Conservation (phyloP, 805 yeast species). For the Cyberlindnera meyerae region DNA sequence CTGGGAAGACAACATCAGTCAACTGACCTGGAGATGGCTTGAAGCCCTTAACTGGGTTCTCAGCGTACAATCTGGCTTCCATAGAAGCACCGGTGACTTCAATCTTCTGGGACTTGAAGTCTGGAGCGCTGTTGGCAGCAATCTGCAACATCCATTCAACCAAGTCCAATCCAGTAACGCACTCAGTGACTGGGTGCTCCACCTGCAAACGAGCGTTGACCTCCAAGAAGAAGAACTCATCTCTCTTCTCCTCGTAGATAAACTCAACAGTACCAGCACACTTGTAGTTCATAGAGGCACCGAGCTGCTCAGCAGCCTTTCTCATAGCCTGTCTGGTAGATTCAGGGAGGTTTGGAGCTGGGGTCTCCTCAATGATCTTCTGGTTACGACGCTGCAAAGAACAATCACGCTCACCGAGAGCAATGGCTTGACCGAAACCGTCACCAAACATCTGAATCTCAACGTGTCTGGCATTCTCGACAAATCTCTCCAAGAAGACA, state of each 20-base stretch:
- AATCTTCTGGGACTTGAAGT: conserved; percentile 51
- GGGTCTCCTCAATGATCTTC: conserved; percentile 94
- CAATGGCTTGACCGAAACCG: conserved; percentile 88
- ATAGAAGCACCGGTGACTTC: conserved; percentile 80
- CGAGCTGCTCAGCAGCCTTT: conserved; percentile 80
- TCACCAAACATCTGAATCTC: conserved; percentile 97
- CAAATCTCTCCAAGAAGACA: conserved; percentile 90
- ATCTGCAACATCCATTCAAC: conserved; percentile 96
- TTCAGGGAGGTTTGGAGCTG: conserved; percentile 91
- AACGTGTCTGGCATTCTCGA: conserved; percentile 92
- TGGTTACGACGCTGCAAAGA: conserved; percentile 97
- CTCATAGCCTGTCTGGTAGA: conserved; percentile 70
- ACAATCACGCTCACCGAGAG: conserved; percentile 96
- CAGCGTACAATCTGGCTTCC: conserved; percentile 97
- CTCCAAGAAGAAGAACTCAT: conserved; percentile 90
- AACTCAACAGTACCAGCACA: conserved; percentile 98
- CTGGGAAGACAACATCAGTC: conserved; percentile 79
- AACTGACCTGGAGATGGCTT: conserved; percentile 96
- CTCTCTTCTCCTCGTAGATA: conserved; percentile 80
- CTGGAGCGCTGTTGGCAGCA: conserved; percentile 88
- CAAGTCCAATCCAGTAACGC: conserved; percentile 89
- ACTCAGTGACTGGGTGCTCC: conserved; percentile 95
- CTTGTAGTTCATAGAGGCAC: conserved; percentile 78
- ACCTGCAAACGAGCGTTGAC: conserved; percentile 96
- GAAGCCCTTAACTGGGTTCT: conserved; percentile 92